A percentile compares a stretch with the other conserved stretches of the same genome.
Conservation (phyloP, 108 stramenopile genomes). For the Nannochloropsis oceanica region DNA sequence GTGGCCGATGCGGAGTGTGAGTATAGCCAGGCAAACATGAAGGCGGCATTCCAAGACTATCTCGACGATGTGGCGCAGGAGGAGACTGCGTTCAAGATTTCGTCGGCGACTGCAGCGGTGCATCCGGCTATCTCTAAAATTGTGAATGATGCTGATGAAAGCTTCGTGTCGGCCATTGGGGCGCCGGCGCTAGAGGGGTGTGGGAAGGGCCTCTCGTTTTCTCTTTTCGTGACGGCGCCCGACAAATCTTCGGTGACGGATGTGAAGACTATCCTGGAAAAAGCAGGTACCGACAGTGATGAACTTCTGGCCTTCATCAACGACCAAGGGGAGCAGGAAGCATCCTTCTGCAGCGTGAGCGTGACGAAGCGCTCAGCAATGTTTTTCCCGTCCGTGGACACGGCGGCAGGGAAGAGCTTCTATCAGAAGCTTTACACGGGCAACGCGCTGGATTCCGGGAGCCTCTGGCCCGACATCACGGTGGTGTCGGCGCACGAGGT, state of each 20-base stretch:
- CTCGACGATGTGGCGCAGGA: background rate
- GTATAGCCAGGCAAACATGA: background rate
- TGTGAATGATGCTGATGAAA: background rate
- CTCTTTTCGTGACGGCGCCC: background rate
- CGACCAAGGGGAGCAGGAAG: background rate
- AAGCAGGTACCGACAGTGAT: background rate
- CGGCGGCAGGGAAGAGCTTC: background rate
- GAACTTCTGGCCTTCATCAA: background rate
- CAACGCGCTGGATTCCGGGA: background rate
- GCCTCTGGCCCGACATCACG: background rate
- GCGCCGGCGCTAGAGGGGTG: background rate
- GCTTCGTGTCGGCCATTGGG: background rate
- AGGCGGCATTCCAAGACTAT: background rate
- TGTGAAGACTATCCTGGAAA: background rate
- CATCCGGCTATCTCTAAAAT: background rate
- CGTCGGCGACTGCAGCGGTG: background rate
- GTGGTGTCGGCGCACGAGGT: background rate
- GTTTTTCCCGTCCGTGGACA: background rate
- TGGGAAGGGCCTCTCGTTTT: background rate
- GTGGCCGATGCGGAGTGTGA: background rate
- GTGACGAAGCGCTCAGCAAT: background rate
- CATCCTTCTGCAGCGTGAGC: background rate
- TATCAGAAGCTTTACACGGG: background rate
- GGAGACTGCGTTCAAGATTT: background rate
- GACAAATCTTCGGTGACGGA: background rate